Conservation (phyloP, 2,329 filamentous ascomycete species). For the Lachnellula cervina region DNA sequence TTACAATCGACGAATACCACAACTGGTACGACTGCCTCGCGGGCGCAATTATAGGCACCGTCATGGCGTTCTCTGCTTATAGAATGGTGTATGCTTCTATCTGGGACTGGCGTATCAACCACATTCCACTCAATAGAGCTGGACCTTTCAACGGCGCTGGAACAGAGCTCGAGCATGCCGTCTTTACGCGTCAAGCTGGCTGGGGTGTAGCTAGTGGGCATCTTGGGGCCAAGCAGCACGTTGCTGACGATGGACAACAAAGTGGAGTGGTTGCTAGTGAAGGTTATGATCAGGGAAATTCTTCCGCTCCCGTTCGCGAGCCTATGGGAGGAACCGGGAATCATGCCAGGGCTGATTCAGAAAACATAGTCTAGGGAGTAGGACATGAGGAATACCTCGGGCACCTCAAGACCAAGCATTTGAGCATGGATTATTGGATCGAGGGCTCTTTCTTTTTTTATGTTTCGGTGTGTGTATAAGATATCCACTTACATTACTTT, state of each 20-base stretch:
- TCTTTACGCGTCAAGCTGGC: constrained; percentile 55
- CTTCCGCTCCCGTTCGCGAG: constrained; percentile 3
- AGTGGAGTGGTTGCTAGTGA: background rate
- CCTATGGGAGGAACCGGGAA: constrained; percentile 2
- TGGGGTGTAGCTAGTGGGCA: constrained; percentile 43
- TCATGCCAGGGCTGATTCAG: background rate
- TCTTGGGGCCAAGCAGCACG: background rate
- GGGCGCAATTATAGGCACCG: constrained; percentile 59
- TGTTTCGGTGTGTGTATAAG: too few species aligned
- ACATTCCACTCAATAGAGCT: constrained; percentile 59
- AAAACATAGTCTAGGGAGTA: constrained; percentile 5
- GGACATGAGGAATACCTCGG: background rate
- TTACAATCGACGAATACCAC: constrained; percentile 70
- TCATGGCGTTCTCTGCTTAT: constrained; percentile 61
- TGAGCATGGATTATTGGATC: too few species aligned
- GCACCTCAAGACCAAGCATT: too few species aligned
- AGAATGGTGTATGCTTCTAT: constrained; percentile 63
- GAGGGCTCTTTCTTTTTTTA: too few species aligned
- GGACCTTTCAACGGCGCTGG: constrained; percentile 50
- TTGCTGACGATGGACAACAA: constrained; percentile 3
- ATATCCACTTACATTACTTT: too few species aligned
- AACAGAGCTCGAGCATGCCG: constrained; percentile 46
- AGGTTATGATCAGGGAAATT: background rate
- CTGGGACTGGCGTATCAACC: constrained; percentile 65
- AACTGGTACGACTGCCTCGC: constrained; percentile 72